These are phyloP conservation scores for Yamadazyma sp. DNA, from an alignment of 805 yeast genomes.

Conservation along the genomic window DNA sequence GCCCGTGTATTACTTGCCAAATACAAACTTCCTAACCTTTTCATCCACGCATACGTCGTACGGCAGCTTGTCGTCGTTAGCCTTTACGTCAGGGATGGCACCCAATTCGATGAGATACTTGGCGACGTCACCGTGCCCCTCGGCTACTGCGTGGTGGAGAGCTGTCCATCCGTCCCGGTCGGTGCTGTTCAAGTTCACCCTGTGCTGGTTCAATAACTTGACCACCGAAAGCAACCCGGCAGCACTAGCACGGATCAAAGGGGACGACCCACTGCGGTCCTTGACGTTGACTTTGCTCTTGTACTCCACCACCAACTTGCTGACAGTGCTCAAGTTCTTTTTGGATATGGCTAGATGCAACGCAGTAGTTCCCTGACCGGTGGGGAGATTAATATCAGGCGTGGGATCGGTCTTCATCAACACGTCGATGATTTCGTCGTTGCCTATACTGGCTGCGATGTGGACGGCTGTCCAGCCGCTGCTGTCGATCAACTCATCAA, in stretches of 20 bases:
- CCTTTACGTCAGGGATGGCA: constrained; percentile 56
- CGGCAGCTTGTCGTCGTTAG: constrained; percentile 50
- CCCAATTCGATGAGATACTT: constrained; percentile 59
- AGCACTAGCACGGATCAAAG: constrained; percentile 83
- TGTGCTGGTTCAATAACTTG: constrained; percentile 49
- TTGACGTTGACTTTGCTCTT: constrained; percentile 63
- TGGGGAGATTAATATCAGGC: constrained; percentile 61
- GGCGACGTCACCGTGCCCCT: constrained; percentile 82
- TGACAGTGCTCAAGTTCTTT: constrained; percentile 54
- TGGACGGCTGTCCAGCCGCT: constrained; percentile 91
- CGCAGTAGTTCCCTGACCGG: constrained; percentile 70
- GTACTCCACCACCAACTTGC: constrained; percentile 49
- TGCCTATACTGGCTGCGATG: constrained; percentile 77
- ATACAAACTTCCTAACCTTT: constrained; percentile 26
- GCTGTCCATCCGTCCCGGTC: constrained; percentile 84
- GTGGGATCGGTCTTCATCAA: constrained; percentile 49
- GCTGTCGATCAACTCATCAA: constrained; percentile 68
- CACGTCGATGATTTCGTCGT: constrained; percentile 48
- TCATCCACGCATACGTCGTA: constrained; percentile 36
- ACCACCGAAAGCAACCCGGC: constrained; percentile 64
- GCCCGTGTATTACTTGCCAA: too few relatives aligned
- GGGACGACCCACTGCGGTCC: constrained; percentile 64
- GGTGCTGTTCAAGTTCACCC: constrained; percentile 63
- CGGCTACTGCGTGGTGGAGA: constrained; percentile 86
- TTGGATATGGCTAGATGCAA: constrained; percentile 78